Base-by-base conservation (phyloP, 345 rosid genomes). In the Pistacia integerrima region DNA sequence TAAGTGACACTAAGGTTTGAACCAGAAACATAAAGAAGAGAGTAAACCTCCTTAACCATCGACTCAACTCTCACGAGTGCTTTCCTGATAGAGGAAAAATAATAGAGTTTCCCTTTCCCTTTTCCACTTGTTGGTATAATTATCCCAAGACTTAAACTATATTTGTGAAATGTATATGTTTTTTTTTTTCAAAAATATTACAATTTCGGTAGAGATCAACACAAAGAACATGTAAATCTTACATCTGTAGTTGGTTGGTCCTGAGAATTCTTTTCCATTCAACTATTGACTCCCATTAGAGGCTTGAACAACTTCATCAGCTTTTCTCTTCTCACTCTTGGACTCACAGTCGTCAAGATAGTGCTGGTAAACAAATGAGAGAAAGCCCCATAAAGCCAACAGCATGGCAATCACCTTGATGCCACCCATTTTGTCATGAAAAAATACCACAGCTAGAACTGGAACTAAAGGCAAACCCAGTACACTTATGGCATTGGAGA, bases 321-420 rank as follows among this genome's bases (percentile, higher is more conserved):
- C 17, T 11, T 57, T 30, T 41, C 49, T 18, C 0, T 59, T 41
- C 5, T 14, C 1, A 25, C 1, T 36, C 17, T 69, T 58, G 36
- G 72, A 28, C 10, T 79, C 28, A 0, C 2, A 8, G 11, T 75
- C 79, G 18, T 84, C 87, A 1, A 85, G 74, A 61, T 85, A 80
- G 4, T 87, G 80, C 75, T 83, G 90, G 70, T 74, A 87, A 6
- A 66, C 79, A 56, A 73, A 86, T 16, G 90, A 90, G 52, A 80
- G 8, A 59, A 89, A 88, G 11, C 92, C 98, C 98, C 94, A 89
- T 7, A 86, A 54, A 25, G 92, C 94, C 76, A 92, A 64, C 62
- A 82, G 74, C 90, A 93, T 83, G 22, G 95, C 79, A 61, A 88
- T 85, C 18, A 67, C 88, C 82, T 93, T 93, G 12, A 90, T 70